Evolutionary conservation across 768 basidiomycete genomes (phyloP).

Genomic region (Crassisporium funariophilum): DNA sequence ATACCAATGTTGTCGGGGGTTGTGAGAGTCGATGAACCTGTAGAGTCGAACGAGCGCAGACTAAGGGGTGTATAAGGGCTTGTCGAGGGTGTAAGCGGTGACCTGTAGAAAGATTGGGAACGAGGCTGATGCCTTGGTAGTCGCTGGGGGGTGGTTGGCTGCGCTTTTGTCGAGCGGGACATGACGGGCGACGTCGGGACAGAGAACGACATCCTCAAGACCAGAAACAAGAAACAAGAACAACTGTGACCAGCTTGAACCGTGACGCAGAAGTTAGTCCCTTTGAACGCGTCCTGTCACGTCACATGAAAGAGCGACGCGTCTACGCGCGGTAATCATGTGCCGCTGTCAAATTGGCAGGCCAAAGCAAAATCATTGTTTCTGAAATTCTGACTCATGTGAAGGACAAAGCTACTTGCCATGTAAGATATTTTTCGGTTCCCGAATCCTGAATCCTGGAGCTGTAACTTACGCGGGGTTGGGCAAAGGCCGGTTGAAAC

Average conservation of each 20-base stretch:
- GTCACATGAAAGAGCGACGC: conserved; percentile 22
- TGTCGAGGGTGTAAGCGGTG: conserved; percentile 65
- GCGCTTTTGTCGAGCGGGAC: conserved; percentile 40
- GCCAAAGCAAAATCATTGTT: too few relatives aligned
- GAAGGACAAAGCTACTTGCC: too few relatives aligned
- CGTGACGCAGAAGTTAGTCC: conserved; percentile 22
- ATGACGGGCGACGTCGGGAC: conserved; percentile 51
- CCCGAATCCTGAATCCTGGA: too few relatives aligned
- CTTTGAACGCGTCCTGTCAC: conserved; percentile 31
- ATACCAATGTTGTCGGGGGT: conserved; percentile 56
- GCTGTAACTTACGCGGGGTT: too few relatives aligned
- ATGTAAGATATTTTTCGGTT: too few relatives aligned
- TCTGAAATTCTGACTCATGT: too few relatives aligned
- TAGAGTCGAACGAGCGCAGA: conserved; percentile 60
- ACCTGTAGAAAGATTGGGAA: conserved; percentile 51
- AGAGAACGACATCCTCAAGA: conserved; percentile 40
- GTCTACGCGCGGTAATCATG: conserved; percentile 24
- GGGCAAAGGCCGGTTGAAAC: too few relatives aligned
- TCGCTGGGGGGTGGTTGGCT: conserved; percentile 71
- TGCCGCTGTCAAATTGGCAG: too few relatives aligned
- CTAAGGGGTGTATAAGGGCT: conserved; percentile 71
- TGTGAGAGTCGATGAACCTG: conserved; percentile 54
- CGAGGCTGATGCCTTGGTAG: conserved; percentile 47
- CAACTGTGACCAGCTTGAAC: conserved; percentile 22
- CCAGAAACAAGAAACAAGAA: conserved; percentile 25